Evolutionary conservation across 2,329 filamentous ascomycete species (phyloP).

Genomic region (Xylariaceae sp.): DNA sequence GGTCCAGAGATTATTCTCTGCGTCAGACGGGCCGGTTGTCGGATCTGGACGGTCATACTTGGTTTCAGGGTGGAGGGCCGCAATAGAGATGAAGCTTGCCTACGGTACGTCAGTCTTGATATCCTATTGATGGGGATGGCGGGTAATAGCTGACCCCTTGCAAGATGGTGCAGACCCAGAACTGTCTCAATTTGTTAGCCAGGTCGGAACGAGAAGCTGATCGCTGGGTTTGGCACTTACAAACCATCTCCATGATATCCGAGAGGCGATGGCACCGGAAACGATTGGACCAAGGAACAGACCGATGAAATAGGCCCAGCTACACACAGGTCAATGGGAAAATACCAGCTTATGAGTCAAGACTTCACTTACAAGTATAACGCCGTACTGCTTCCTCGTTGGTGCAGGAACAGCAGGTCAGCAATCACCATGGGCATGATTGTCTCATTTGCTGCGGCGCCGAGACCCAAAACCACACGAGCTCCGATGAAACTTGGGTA

Average conservation of each 20-base stretch:
- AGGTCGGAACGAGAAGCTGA: background rate
- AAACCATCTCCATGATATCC: slow-evolving; percentile 39
- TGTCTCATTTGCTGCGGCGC: slow-evolving; percentile 38
- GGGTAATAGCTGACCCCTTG: slow-evolving; percentile 19
- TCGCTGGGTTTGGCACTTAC: slow-evolving; percentile 19
- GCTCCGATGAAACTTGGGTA: slow-evolving; percentile 38
- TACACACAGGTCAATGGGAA: background rate
- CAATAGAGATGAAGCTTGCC: slow-evolving; percentile 32
- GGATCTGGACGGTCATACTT: slow-evolving; percentile 32
- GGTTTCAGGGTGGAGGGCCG: slow-evolving; percentile 35
- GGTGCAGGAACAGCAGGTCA: slow-evolving; percentile 38
- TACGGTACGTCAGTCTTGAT: slow-evolving; percentile 9
- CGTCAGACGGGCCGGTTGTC: background rate
- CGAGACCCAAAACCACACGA: slow-evolving; percentile 37
- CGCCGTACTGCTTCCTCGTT: slow-evolving; percentile 34
- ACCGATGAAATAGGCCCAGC: slow-evolving; percentile 39
- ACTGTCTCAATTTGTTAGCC: slow-evolving; percentile 21
- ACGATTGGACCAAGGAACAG: slow-evolving; percentile 40
- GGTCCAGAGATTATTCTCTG: background rate
- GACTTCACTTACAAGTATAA: slow-evolving; percentile 32
- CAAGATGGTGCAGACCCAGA: slow-evolving; percentile 39
- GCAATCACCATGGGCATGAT: slow-evolving; percentile 41
- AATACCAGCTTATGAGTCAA: background rate
- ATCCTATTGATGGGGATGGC: background rate
- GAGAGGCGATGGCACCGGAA: slow-evolving; percentile 36